A percentile compares a stretch with the other conserved stretches of the same genome.
Conservation (phyloP, 2,329 filamentous ascomycete species). For the Trichophyton rubrum region DNA sequence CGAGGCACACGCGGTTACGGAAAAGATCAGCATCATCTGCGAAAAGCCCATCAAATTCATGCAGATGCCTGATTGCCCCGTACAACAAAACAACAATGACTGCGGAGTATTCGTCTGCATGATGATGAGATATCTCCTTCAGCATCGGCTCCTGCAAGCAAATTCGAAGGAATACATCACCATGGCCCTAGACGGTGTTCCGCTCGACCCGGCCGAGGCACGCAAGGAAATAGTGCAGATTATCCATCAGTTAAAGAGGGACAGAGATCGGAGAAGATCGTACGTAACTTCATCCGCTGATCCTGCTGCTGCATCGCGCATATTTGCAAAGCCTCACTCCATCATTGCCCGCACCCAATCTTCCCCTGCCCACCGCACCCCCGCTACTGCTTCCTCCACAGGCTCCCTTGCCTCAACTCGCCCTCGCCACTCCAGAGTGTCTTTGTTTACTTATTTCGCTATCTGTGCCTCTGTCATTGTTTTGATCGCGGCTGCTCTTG, state of each 20-base stretch:
- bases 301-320: constrained; percentile 6
- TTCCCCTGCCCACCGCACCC: neutral
- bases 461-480: neutral
- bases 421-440: neutral
- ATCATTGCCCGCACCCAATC: neutral
- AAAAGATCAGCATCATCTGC: constrained; percentile 58
- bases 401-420: neutral
- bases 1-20: constrained; percentile 57
- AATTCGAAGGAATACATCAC: constrained; percentile 75
- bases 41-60: constrained; percentile 56
- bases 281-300: constrained; percentile 38
- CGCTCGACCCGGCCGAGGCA: constrained; percentile 66
- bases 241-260: constrained; percentile 69
- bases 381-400: neutral
- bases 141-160: constrained; percentile 68
- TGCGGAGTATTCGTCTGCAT: constrained; percentile 95
- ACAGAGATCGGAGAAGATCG: constrained; percentile 67
- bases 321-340: neutral
- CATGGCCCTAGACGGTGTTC: constrained; percentile 82
- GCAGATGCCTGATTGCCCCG: constrained; percentile 70
- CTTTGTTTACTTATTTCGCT: neutral
- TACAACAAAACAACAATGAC: constrained; percentile 85
- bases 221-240: constrained; percentile 85
- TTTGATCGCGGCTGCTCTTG: neutral
- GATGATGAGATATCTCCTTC: constrained; percentile 82